A percentile compares a stretch with the other conserved stretches of the same genome.
These are phyloP conservation scores for Clavispora vitiphila DNA, from an alignment of 805 yeast species.

Conservation along the genomic window DNA sequence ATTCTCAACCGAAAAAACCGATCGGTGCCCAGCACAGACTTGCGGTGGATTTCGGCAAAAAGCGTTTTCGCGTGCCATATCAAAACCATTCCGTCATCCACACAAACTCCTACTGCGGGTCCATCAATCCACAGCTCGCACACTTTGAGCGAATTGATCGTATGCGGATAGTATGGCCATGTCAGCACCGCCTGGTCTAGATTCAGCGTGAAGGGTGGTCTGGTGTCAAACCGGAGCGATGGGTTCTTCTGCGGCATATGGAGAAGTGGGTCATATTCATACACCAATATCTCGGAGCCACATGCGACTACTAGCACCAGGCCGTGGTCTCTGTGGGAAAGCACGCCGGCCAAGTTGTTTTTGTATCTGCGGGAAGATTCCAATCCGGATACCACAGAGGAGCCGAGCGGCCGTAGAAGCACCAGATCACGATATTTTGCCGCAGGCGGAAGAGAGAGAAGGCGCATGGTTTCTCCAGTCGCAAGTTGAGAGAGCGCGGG, in stretches of 20 bases:
- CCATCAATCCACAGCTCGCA: slow-evolving; percentile 28
- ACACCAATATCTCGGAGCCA: slow-evolving; percentile 31
- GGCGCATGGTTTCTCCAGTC: slow-evolving; percentile 11
- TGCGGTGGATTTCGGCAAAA: slow-evolving; percentile 8
- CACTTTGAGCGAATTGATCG: slow-evolving; percentile 46
- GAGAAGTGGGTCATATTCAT: slow-evolving; percentile 23
- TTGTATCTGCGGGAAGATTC: slow-evolving; percentile 33
- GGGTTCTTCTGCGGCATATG: slow-evolving; percentile 23
- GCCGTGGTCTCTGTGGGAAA: slow-evolving; percentile 13
- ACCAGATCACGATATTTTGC: slow-evolving; percentile 31
- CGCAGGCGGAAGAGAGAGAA: slow-evolving; percentile 29
- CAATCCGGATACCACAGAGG: slow-evolving; percentile 16
- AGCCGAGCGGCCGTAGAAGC: slow-evolving; percentile 20
- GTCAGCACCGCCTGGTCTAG: slow-evolving; percentile 42
- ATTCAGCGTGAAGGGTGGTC: slow-evolving; percentile 37
- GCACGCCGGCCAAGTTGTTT: slow-evolving; percentile 31
- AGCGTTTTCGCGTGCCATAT: slow-evolving; percentile 31
- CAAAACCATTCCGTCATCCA: slow-evolving; percentile 52
- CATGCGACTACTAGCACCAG: slow-evolving; percentile 28
- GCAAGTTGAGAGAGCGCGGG: slow-evolving; percentile 13
- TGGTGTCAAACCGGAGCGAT: slow-evolving; percentile 34
- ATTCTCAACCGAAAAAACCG: slow-evolving; percentile 18
- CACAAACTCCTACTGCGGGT: slow-evolving; percentile 44
- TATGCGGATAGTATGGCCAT: slow-evolving; percentile 52
- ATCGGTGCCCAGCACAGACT: not conserved